Evolutionary conservation across 768 basidiomycete species (phyloP).

Genomic region (Suillus cothurnatus): DNA sequence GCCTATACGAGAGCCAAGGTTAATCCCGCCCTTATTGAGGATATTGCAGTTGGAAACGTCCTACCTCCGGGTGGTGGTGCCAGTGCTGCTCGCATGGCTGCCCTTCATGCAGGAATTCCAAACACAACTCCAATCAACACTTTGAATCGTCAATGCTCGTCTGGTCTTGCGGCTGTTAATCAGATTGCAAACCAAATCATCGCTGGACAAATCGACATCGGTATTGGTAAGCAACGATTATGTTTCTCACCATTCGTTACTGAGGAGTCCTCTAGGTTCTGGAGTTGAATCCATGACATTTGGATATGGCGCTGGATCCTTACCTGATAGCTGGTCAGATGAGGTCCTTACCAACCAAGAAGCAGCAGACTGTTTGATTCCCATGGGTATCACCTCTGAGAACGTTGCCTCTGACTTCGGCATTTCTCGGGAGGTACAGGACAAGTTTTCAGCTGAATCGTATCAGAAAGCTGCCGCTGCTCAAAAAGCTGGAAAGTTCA

Average conservation of each 20-base stretch:
- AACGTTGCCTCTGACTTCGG: conserved; percentile 81
- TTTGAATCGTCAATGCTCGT: conserved; percentile 90
- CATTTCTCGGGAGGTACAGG: conserved; percentile 77
- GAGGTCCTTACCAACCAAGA: conserved; percentile 65
- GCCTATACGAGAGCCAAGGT: conserved; percentile 68
- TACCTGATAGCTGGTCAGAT: conserved; percentile 63
- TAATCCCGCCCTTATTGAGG: conserved; percentile 82
- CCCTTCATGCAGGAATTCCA: conserved; percentile 84
- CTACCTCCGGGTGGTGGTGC: conserved; percentile 88
- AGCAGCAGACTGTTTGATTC: conserved; percentile 79
- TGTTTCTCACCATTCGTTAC: conserved; percentile 12
- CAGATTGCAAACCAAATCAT: conserved; percentile 82
- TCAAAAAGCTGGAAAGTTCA: conserved; percentile 80
- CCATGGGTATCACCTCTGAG: conserved; percentile 96
- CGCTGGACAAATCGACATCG: conserved; percentile 83
- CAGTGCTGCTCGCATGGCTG: conserved; percentile 80
- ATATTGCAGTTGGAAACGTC: conserved; percentile 86
- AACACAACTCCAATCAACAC: conserved; percentile 74
- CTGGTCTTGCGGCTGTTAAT: conserved; percentile 79
- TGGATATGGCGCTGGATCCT: conserved; percentile 63
- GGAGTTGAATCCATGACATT: conserved; percentile 92
- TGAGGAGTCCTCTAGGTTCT: conserved; percentile 49
- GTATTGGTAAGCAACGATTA: conserved; percentile 64
- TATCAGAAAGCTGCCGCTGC: conserved; percentile 85
- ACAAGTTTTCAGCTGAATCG: conserved; percentile 81